Conservation (phyloP, 2,329 filamentous ascomycete genomes). For the Microthyrium microscopicum region DNA sequence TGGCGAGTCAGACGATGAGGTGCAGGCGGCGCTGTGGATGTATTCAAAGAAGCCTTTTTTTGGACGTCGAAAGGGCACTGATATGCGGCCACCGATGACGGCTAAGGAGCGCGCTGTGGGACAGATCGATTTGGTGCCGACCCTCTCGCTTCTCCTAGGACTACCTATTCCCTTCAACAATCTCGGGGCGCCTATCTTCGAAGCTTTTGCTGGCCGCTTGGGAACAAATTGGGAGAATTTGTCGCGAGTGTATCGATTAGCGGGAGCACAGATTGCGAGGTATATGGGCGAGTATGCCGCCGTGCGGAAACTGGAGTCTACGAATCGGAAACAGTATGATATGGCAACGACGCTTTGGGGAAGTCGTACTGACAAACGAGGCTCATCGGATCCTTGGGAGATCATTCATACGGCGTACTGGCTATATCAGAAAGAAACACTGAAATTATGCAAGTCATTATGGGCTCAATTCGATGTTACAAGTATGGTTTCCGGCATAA, state of each 20-base stretch:
- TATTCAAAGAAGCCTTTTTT: conserved; percentile 81
- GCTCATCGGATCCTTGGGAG: conserved; percentile 16
- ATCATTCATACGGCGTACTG: conserved; percentile 41
- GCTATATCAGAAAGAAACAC: conserved; percentile 61
- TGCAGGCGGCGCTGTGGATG: conserved; percentile 95
- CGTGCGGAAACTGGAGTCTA: conserved; percentile 47
- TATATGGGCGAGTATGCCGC: conserved; percentile 75
- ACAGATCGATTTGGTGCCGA: conserved; percentile 93
- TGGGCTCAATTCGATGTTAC: conserved; percentile 87
- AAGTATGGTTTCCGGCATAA: conserved; percentile 69
- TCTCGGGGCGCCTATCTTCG: conserved; percentile 79
- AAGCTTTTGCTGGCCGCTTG: conserved; percentile 62
- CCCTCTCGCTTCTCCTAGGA: conserved; percentile 70
- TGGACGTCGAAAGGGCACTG: conserved; percentile 52
- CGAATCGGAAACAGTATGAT: conserved; percentile 38
- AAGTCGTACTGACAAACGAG: neutral
- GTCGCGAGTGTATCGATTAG: conserved; percentile 57
- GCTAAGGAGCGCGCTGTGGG: conserved; percentile 60
- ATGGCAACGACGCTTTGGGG: conserved; percentile 34
- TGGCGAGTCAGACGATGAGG: conserved; percentile 92
- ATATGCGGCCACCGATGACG: conserved; percentile 41
- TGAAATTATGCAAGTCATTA: conserved; percentile 62
- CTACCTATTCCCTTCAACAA: conserved; percentile 95
- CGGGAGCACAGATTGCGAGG: conserved; percentile 71
- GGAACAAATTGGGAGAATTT: conserved; percentile 62